Evolutionary conservation across 2,329 filamentous ascomycete genomes (phyloP), one percentile per base, ranked within the genome.

Genomic region (Stachybotrys elegans): DNA sequence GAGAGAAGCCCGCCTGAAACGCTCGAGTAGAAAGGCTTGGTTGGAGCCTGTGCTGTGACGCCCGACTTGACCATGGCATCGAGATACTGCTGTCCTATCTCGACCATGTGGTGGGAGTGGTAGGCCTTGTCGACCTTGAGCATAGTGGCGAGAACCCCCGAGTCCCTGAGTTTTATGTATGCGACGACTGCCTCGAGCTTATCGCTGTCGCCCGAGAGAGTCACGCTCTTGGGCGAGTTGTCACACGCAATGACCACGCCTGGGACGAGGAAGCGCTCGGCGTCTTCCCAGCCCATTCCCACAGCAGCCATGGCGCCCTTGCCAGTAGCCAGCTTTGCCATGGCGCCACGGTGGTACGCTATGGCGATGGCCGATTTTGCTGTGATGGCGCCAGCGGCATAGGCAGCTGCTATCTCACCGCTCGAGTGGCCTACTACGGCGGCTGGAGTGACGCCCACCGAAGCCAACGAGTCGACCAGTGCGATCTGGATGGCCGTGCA

Each of bases 381-480:
- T 0, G 62, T 56, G 4, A 73, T 45, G 2, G 52, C 46, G 1
- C 69, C 66, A 0, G 62, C 57, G 1, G 68, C 66, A 38, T 72
- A 72, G 0, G 70, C 69, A 2, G 69, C 71, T 0, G 62, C 69
- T 25, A 73, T 69, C 46, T 73, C 71, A 1, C 71, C 71, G 2
- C 55, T 60, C 0, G 66, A 70, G 45, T 74, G 71, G 1, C 70
- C 71, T 4, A 71, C 59, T 0, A 68, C 63, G 1, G 57, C 61
- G 6, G 51, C 22, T 0, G 67, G 63, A 2, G 35, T 40, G 21
- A 74, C 48, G 0, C 61, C 57, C 42, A 57, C 57, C 2, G 49
- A 46, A 0, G 32, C 27, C 3, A 75, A 58, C 0, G 68, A 50
- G 13, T 72, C 61, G 0, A 72, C 58, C 1, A 76, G 50, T 0